phyloP scores from a whole-genome alignment of 352 stramenopile genomes.

The Phytophthora pistaciae region DNA sequence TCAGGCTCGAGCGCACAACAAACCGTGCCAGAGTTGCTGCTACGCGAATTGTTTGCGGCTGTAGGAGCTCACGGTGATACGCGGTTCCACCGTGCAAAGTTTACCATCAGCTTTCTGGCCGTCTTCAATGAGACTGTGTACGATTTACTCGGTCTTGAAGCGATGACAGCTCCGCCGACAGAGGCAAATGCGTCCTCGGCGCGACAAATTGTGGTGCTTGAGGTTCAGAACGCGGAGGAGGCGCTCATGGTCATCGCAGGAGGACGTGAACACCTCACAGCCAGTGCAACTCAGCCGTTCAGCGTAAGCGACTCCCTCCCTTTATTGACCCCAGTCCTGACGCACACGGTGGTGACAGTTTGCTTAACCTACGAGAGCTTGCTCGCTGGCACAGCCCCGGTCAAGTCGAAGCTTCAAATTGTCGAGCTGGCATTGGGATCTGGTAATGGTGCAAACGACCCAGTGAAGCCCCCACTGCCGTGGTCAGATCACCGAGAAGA shows the following conservation, averaged over 20 bases:
- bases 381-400: constrained; percentile 33
- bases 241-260: constrained; percentile 66
- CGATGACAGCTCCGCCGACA: constrained; percentile 7
- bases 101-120: constrained; percentile 89
- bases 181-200: constrained; percentile 8
- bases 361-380: constrained; percentile 68
- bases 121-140: constrained; percentile 96
- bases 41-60: constrained; percentile 60
- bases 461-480: constrained; percentile 21
- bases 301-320: constrained; percentile 28
- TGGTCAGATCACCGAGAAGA: constrained; percentile 46
- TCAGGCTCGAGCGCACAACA: constrained; percentile 12
- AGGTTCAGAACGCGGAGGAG: constrained; percentile 73
- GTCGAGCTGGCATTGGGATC: constrained; percentile 61
- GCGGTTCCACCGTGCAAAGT: constrained; percentile 58
- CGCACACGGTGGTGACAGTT: constrained; percentile 74
- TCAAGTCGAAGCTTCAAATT: constrained; percentile 81
- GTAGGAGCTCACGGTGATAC: constrained; percentile 38
- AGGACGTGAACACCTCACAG: constrained; percentile 56
- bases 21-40: constrained; percentile 50
- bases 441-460: constrained; percentile 1
- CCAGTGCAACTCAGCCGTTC: constrained; percentile 21
- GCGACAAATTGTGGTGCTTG: constrained; percentile 64
- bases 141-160: constrained; percentile 88
- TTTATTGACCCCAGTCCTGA: constrained; percentile 34